These are phyloP conservation scores for Kwoniella dendrophila DNA, from an alignment of 768 basidiomycete species.

Conservation along the genomic window DNA sequence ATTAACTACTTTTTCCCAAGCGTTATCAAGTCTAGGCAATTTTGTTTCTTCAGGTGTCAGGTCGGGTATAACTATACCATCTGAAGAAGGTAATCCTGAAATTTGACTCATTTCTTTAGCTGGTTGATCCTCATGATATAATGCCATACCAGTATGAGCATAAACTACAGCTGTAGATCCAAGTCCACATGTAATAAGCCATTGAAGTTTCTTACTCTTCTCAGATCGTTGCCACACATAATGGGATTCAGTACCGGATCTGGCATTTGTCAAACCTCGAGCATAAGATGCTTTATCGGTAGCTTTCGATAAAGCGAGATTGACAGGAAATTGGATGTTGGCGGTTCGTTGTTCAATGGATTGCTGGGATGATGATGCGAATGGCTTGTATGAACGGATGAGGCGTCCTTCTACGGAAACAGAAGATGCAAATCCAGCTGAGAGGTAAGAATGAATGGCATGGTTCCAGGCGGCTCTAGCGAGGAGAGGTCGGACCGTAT, in stretches of 20 bases:
- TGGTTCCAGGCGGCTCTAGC: constrained; percentile 51
- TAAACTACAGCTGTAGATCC: constrained; percentile 38
- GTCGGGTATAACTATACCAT: constrained; percentile 25
- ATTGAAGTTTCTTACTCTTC: constrained; percentile 35
- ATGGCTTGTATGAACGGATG: constrained; percentile 35
- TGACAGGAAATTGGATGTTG: constrained; percentile 41
- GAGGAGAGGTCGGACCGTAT: constrained; percentile 32
- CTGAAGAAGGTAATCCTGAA: constrained; percentile 36
- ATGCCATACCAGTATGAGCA: constrained; percentile 41
- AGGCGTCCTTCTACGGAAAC: constrained; percentile 26
- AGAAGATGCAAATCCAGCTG: constrained; percentile 29
- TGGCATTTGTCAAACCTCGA: constrained; percentile 6
- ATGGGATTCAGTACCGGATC: neutral
- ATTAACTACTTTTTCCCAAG: constrained; percentile 60
- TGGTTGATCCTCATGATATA: constrained; percentile 40
- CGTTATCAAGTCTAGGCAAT: constrained; percentile 35
- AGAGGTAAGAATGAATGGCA: constrained; percentile 50
- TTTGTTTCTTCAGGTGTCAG: constrained; percentile 18
- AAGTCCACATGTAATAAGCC: constrained; percentile 40
- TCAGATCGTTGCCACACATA: constrained; percentile 38
- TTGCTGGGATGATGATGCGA: constrained; percentile 22
- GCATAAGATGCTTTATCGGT: constrained; percentile 21
- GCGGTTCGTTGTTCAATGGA: constrained; percentile 30
- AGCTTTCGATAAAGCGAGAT: constrained; percentile 38
- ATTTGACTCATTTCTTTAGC: constrained; percentile 31